These are phyloP conservation scores for Umbilicaria muhlenbergii DNA, from an alignment of 495 filamentous ascomycete genomes.

Conservation along the genomic window DNA sequence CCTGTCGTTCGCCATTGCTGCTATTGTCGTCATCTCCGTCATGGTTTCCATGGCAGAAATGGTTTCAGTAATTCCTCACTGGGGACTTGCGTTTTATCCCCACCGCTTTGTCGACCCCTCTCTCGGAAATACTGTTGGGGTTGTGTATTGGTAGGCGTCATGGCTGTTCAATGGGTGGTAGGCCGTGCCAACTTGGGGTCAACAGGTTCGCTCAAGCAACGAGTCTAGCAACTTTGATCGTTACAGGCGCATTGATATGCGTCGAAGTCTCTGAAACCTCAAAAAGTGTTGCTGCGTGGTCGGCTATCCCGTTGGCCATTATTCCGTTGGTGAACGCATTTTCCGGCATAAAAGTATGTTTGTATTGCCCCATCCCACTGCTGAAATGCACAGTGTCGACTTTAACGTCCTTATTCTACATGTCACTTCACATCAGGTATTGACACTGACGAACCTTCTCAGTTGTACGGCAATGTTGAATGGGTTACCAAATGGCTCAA, in stretches of 20 bases:
- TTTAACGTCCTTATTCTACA: too few species aligned
- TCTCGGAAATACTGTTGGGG: conserved; percentile 24
- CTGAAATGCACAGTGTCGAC: too few species aligned
- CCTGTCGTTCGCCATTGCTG: conserved; percentile 22
- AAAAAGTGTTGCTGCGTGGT: too few species aligned
- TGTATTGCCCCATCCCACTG: too few species aligned
- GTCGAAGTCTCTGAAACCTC: too few species aligned
- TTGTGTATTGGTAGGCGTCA: conserved; percentile 23
- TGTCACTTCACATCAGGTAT: background rate
- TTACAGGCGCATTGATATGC: conserved; percentile 2
- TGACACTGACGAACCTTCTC: background rate
- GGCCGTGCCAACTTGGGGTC: background rate
- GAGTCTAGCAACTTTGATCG: conserved; percentile 17
- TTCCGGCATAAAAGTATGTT: conserved; percentile 14
- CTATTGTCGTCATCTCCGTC: conserved; percentile 22
- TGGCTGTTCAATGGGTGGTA: too few species aligned
- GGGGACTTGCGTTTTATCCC: conserved; percentile 24
- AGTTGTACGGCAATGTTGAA: conserved; percentile 20
- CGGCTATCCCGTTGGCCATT: conserved; percentile 6
- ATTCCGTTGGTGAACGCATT: conserved; percentile 13
- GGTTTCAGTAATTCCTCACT: conserved; percentile 23
- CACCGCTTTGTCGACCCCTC: conserved; percentile 25
- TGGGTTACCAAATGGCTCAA: conserved; percentile 17
- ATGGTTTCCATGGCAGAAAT: conserved; percentile 28
- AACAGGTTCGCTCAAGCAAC: conserved; percentile 14